Evolutionary conservation across 2,329 filamentous ascomycete species (phyloP), one percentile per base, ranked within the genome.

Genomic region (Colletotrichum destructivum): DNA sequence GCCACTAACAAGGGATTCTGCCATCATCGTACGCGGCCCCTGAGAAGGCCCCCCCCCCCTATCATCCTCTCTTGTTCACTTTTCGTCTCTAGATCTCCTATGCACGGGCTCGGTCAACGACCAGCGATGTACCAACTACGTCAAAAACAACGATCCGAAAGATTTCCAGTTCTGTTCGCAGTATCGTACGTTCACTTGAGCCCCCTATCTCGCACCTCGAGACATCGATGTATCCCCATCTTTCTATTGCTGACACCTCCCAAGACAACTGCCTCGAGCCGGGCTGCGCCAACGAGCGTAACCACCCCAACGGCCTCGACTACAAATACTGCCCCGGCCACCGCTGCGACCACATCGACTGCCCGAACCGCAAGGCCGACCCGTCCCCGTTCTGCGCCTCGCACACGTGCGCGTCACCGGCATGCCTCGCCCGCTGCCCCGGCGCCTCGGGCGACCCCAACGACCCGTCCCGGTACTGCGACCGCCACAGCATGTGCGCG

Each of bases 261-360:
- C 21, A 13, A 81, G 80, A 81, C 66, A 74, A 79, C n/a, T 81
- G 79, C 55, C 66, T 57, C 8, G 55, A 73, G n/a, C 69, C 63
- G 11, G 74, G 69, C 31, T 81, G 79, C 54, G 72, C 73, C 18
- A 76, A 74, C 67, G 59, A 75, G 67, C 75, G 61, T 72, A 74
- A 31, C 65, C 71, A 56, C 68, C 74, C 40, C 65, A 47, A 47
- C 5, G 70, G 74, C 18, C 66, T 74, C 44, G 74, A 77, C 60
- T 63, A 77, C 1, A 66, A 62, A n/a, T 77, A 76, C 69, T 81
- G 80, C 61, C 49, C 67, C 13, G 73, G 76, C 35, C 80, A 81
- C 69, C 74, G 78, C 59, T 81, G 80, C 69, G 71, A 73, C 18
- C 61, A 74, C 26, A 62, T 66, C 1, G 71, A 69, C 9, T 81